Percentiles rank a stretch among this genome's conserved stretches.
These are phyloP conservation scores for Euclidium syriacum DNA, from an alignment of 345 rosid genomes.

Conservation along the genomic window DNA sequence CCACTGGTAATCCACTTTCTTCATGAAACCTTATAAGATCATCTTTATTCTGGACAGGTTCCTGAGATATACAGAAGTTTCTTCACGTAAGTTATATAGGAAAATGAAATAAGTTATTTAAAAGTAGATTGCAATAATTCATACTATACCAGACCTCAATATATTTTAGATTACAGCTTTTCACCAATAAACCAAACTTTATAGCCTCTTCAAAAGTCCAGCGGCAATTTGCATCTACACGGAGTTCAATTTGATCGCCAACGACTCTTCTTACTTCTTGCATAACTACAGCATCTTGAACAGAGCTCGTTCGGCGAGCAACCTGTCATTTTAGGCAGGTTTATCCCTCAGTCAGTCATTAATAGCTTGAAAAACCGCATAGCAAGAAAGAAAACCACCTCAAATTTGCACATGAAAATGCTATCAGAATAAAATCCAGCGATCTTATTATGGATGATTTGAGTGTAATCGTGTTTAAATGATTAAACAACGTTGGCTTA, in stretches of 20 bases:
- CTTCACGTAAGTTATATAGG: slow-evolving; percentile 8
- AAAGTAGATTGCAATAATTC: neutral
- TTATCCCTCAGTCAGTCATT: slow-evolving; percentile 13
- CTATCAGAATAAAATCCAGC: neutral
- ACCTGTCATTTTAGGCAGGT: slow-evolving; percentile 50
- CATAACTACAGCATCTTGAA: slow-evolving; percentile 72
- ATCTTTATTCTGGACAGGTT: slow-evolving; percentile 69
- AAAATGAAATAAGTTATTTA: neutral
- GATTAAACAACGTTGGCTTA: slow-evolving; percentile 28
- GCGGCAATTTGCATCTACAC: slow-evolving; percentile 87
- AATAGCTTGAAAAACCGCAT: slow-evolving; percentile 3
- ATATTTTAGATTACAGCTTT: slow-evolving; percentile 69
- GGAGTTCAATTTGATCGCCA: slow-evolving; percentile 64
- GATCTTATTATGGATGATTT: slow-evolving; percentile 9
- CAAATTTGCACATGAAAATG: neutral
- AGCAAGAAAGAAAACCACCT: slow-evolving; percentile 4
- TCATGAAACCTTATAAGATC: slow-evolving; percentile 81
- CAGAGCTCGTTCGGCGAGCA: slow-evolving; percentile 64
- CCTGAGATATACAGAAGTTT: slow-evolving; percentile 45
- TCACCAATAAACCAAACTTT: slow-evolving; percentile 57
- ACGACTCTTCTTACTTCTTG: slow-evolving; percentile 73
- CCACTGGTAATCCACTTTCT: slow-evolving; percentile 88
- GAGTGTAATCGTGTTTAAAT: slow-evolving; percentile 5
- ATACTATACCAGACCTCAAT: slow-evolving; percentile 56
- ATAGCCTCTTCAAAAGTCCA: slow-evolving; percentile 86